Evolutionary conservation across 2,329 filamentous ascomycete genomes (phyloP).

Genomic region (Colletotrichum sp.): DNA sequence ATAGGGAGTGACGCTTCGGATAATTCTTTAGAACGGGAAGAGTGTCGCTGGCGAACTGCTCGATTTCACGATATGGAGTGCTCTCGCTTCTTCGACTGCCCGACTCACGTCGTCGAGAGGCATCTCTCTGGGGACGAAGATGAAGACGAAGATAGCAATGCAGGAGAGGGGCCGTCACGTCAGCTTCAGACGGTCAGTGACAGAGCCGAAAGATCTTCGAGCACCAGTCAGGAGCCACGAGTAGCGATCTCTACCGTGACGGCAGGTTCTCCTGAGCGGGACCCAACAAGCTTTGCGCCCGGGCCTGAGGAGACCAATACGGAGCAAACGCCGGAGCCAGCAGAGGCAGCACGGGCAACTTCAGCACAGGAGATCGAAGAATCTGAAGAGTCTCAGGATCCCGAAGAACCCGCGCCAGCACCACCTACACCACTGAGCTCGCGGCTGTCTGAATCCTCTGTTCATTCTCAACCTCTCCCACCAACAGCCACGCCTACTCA

Average conservation of each 20-base stretch:
- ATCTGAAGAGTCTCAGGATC: slow-evolving; percentile 17
- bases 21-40: slow-evolving; percentile 14
- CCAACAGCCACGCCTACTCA: slow-evolving; percentile 16
- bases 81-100: slow-evolving; percentile 53
- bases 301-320: slow-evolving; percentile 12
- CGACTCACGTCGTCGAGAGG: slow-evolving; percentile 48
- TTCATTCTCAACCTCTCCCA: slow-evolving; percentile 7
- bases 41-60: slow-evolving; percentile 43
- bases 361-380: slow-evolving; percentile 14
- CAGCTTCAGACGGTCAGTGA: background rate
- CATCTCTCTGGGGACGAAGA: slow-evolving; percentile 33
- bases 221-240: background rate
- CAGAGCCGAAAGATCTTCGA: background rate
- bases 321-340: background rate
- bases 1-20: slow-evolving; percentile 35
- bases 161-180: background rate
- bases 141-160: slow-evolving; percentile 21
- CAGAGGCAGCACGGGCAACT: slow-evolving; percentile 14
- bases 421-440: slow-evolving; percentile 15
- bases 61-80: slow-evolving; percentile 49
- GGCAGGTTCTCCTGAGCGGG: background rate
- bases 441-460: slow-evolving; percentile 10
- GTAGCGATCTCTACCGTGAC: background rate
- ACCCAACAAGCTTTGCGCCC: slow-evolving; percentile 18
- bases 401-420: slow-evolving; percentile 16